Evolutionary conservation across 2,329 filamentous ascomycete species (phyloP).

Genomic region (Colletotrichum sp.): DNA sequence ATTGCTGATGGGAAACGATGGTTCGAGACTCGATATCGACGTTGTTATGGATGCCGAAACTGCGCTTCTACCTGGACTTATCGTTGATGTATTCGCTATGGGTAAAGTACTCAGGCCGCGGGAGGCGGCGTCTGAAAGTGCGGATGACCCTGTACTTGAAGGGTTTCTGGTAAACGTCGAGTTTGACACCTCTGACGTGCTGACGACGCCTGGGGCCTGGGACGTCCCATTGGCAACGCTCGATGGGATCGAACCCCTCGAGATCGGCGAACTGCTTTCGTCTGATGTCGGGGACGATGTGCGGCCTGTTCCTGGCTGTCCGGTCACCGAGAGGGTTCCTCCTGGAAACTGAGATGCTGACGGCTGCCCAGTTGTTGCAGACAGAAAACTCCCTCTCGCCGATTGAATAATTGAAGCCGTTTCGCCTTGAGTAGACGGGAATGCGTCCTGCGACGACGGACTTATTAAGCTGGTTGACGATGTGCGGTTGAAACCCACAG

Average conservation of each 20-base stretch:
- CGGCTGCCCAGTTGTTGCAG: not conserved
- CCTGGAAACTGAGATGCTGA: not conserved
- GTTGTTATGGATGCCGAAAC: not conserved
- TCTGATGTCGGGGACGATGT: not conserved
- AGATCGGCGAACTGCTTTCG: slow-evolving; percentile 5
- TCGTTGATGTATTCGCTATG: not conserved
- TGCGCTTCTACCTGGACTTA: not conserved
- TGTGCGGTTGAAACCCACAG: not conserved
- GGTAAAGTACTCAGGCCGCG: not conserved
- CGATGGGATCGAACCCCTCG: not conserved
- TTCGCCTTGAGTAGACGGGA: not conserved
- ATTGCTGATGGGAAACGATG: not conserved
- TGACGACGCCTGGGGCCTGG: not conserved
- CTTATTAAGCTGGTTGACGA: not conserved
- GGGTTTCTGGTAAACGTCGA: not conserved
- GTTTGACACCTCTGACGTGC: not conserved
- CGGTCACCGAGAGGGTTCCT: not conserved
- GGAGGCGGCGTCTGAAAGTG: not conserved
- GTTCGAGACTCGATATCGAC: not conserved
- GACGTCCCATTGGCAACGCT: not conserved
- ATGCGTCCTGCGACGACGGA: not conserved
- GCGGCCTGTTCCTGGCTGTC: not conserved
- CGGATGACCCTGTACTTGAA: not conserved
- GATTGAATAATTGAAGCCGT: not conserved
- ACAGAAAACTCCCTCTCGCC: not conserved